These are phyloP conservation scores for Aspergillus candidus DNA, from an alignment of 2,329 filamentous ascomycete species.

Conservation along the genomic window DNA sequence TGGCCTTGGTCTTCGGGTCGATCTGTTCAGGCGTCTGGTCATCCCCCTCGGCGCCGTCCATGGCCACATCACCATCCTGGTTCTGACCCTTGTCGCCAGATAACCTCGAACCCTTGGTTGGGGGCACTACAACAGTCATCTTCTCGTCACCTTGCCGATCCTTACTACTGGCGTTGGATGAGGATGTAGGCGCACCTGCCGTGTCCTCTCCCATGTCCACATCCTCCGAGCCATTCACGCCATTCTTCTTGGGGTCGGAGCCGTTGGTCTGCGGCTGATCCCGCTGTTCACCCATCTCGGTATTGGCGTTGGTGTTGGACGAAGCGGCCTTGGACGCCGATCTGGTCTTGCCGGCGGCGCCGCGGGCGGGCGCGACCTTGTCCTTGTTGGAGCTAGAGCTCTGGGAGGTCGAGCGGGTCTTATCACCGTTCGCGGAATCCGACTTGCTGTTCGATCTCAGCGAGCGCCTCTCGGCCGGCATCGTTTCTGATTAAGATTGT, in stretches of 20 bases:
- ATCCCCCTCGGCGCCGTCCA: constrained; percentile 52
- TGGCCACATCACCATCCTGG: constrained; percentile 63
- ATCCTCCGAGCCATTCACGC: constrained; percentile 60
- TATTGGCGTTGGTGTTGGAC: constrained; percentile 31
- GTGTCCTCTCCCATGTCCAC: constrained; percentile 64
- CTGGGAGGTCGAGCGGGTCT: constrained; percentile 39
- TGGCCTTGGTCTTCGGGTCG: constrained; percentile 46
- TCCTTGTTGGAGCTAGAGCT: constrained; percentile 40
- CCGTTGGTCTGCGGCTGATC: constrained; percentile 64
- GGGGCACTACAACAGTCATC: constrained; percentile 76
- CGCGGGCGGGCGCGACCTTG: constrained; percentile 39
- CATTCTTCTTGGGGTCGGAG: constrained; percentile 64
- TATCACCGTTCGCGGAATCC: constrained; percentile 45
- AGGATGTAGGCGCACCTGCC: constrained; percentile 45
- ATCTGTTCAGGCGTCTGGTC: constrained; percentile 41
- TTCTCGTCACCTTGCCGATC: constrained; percentile 67
- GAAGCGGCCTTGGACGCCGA: constrained; percentile 32
- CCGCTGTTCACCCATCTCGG: constrained; percentile 59
- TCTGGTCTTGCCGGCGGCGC: constrained; percentile 38
- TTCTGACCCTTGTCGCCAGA: constrained; percentile 54
- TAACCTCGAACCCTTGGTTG: constrained; percentile 58
- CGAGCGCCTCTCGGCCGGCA: constrained; percentile 44
- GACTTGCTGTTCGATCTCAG: constrained; percentile 44
- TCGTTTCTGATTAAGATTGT: constrained; percentile 28
- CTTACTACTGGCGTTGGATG: constrained; percentile 54